Evolutionary conservation across 1,284 basidiomycete genomes (phyloP).

Genomic region (Ustilago esculenta): DNA sequence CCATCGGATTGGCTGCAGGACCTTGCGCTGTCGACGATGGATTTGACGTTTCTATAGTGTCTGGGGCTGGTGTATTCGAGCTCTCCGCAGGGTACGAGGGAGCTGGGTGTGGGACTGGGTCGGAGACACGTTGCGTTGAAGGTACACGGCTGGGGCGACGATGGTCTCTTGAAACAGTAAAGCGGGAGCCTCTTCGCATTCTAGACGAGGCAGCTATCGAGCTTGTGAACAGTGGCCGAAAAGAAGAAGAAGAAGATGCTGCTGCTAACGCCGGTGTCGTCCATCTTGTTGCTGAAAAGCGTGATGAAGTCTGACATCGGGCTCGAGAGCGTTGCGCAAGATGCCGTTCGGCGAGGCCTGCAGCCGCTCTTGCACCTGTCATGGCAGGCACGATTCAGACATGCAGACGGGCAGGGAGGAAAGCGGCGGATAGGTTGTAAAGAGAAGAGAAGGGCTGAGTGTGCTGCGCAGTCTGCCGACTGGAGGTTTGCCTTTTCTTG

Average conservation of each 20-base stretch:
- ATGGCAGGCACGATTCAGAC: not conserved
- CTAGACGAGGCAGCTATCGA: not conserved
- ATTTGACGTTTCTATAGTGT: not conserved
- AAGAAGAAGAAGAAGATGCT: not conserved
- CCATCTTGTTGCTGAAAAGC: not conserved
- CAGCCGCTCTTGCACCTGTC: constrained; percentile 12
- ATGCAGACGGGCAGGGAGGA: no score
- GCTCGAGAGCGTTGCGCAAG: not conserved
- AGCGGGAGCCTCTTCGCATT: constrained; percentile 11
- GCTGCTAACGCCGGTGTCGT: not conserved
- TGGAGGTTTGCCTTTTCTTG: constrained; percentile 19
- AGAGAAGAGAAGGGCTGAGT: not conserved
- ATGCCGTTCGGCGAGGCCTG: constrained; percentile 4
- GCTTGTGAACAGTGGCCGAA: constrained; percentile 5
- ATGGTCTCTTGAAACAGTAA: constrained; percentile 8
- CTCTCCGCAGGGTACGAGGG: not conserved
- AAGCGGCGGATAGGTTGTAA: no score
- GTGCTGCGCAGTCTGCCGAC: constrained; percentile 1
- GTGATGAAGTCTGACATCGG: not conserved
- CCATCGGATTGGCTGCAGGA: not conserved
- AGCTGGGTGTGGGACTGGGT: not conserved
- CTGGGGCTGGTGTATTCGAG: not conserved
- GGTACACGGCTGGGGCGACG: constrained; percentile 2
- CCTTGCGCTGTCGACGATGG: not conserved
- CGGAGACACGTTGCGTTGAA: not conserved